Percentiles rank a stretch among this genome's conserved stretches.
phyloP scores from a whole-genome alignment of 768 basidiomycete species.

The Paxillus involutus region DNA sequence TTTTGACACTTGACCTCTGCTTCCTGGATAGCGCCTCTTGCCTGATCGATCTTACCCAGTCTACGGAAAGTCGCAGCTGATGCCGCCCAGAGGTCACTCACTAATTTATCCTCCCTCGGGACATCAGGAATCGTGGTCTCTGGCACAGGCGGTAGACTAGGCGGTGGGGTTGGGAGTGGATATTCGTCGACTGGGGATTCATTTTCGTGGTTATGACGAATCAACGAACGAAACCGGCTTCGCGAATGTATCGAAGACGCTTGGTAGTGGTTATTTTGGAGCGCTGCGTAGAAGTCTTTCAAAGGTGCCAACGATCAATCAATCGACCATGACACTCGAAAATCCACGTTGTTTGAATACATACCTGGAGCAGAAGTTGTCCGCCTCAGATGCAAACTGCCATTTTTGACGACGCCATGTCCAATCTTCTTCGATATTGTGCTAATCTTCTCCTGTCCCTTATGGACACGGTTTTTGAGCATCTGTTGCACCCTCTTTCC shows the following conservation, averaged over 20 bases:
- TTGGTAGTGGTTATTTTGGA: slow-evolving; percentile 63
- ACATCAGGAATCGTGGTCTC: slow-evolving; percentile 35
- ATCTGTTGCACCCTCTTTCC: slow-evolving; percentile 78
- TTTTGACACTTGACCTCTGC: slow-evolving; percentile 87
- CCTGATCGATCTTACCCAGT: slow-evolving; percentile 86
- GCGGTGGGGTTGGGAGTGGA: slow-evolving; percentile 34
- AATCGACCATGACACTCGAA: background rate
- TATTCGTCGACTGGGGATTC: slow-evolving; percentile 33
- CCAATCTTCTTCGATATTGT: slow-evolving; percentile 80
- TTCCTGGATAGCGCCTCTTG: slow-evolving; percentile 89
- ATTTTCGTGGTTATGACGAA: slow-evolving; percentile 33
- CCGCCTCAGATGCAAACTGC: slow-evolving; percentile 48
- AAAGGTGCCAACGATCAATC: background rate
- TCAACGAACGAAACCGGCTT: slow-evolving; percentile 52
- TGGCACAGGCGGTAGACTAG: slow-evolving; percentile 33
- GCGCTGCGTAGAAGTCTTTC: slow-evolving; percentile 67
- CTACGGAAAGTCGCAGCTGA: slow-evolving; percentile 92
- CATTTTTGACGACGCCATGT: slow-evolving; percentile 59
- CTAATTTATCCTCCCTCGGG: slow-evolving; percentile 61
- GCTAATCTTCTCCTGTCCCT: slow-evolving; percentile 68
- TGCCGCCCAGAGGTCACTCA: slow-evolving; percentile 91
- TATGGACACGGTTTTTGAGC: slow-evolving; percentile 71
- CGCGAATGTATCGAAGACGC: slow-evolving; percentile 86
- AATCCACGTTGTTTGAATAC: slow-evolving; percentile 10
- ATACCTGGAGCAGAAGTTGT: slow-evolving; percentile 70